Percentiles rank a stretch among this genome's conserved stretches.
Evolutionary conservation across 1,139 yeast species (phyloP).

Genomic region (Geotrichum bryndzae): DNA sequence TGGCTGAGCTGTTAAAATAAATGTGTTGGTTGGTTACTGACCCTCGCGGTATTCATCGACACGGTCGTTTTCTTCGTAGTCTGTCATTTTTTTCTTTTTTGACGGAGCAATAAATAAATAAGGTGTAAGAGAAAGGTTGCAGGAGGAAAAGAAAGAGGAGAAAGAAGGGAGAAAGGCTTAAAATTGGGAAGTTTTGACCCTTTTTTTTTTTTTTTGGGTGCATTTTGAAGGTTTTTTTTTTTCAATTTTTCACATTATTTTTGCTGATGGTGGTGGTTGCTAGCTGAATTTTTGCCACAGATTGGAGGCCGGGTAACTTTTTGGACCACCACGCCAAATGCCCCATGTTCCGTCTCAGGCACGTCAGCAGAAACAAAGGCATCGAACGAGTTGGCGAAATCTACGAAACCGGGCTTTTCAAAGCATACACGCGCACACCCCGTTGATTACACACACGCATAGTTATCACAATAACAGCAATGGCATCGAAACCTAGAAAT

Average conservation of each 20-base stretch:
- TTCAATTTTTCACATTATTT: background rate
- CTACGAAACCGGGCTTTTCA: no score
- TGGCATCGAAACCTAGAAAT: background rate
- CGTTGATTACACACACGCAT: background rate
- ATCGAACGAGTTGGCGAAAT: no score
- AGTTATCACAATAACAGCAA: background rate
- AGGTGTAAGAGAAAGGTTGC: background rate
- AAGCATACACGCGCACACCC: background rate
- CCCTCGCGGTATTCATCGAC: constrained; percentile 20
- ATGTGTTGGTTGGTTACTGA: constrained; percentile 11
- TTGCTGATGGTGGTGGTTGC: background rate
- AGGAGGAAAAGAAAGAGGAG: background rate
- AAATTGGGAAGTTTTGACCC: background rate
- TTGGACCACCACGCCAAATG: background rate
- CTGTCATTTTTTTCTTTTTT: constrained; percentile 12
- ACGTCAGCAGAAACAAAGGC: background rate
- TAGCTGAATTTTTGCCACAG: background rate
- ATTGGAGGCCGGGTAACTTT: background rate
- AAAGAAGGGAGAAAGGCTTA: background rate
- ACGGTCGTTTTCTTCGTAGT: constrained; percentile 19
- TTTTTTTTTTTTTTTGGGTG: background rate
- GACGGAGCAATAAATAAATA: background rate
- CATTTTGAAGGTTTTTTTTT: background rate
- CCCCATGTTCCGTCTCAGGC: background rate
- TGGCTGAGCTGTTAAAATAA: background rate